A percentile compares a stretch with the other conserved stretches of the same genome.
phyloP scores from a whole-genome alignment of 2,329 filamentous ascomycete genomes.

The Mycocentrospora acerina region DNA sequence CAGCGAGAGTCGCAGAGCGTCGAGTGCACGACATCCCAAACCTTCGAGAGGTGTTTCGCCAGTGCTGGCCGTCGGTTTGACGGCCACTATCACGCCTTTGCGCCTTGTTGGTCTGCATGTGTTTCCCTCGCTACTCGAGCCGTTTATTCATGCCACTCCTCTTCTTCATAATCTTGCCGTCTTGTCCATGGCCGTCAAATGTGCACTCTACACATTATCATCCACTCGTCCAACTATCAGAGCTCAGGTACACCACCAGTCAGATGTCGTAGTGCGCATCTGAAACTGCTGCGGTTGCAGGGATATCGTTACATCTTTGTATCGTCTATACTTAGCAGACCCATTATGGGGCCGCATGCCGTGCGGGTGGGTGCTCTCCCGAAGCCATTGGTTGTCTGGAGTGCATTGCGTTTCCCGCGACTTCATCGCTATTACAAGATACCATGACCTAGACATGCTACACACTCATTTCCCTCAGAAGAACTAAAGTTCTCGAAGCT shows the following conservation, averaged over 20 bases:
- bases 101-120: conserved; percentile 1
- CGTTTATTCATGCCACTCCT: conserved; percentile 3
- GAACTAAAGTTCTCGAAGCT: no score
- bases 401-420: conserved; percentile 4
- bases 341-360: conserved; percentile 19
- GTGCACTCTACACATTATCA: conserved; percentile 2
- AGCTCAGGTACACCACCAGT: no score
- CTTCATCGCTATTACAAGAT: conserved; percentile 4
- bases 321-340: conserved; percentile 39
- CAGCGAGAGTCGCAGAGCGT: conserved; percentile 18
- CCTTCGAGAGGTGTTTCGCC: conserved; percentile 13
- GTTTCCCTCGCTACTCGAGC: conserved; percentile 6
- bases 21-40: conserved; percentile 5
- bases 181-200: conserved; percentile 4
- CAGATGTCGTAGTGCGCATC: conserved; percentile 25
- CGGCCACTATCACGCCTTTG: background rate
- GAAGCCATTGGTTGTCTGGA: conserved; percentile 27
- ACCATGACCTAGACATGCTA: background rate
- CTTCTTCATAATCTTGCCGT: conserved; percentile 1
- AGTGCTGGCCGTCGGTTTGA: background rate
- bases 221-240: background rate
- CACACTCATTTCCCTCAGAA: background rate
- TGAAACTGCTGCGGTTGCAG: conserved; percentile 37
- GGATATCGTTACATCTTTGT: conserved; percentile 37
- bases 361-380: conserved; percentile 28